phyloP scores from a whole-genome alignment of 768 basidiomycete genomes.

The Exidia glandulosa region DNA sequence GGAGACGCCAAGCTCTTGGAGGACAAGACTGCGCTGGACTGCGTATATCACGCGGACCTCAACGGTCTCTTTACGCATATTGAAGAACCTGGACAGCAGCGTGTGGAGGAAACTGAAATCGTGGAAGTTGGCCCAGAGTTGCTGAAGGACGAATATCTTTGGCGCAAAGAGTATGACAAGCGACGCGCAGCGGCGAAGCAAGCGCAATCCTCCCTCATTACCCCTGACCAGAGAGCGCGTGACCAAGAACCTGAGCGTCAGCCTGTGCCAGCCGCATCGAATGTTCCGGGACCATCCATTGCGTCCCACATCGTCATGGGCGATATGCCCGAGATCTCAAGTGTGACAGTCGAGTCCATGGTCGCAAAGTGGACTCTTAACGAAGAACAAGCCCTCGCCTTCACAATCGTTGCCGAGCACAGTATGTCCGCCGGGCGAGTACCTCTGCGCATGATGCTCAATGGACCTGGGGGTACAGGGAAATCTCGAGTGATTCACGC shows the following conservation, averaged over 20 bases:
- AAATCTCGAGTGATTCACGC: slow-evolving; percentile 15
- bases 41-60: slow-evolving; percentile 3
- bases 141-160: background rate
- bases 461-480: slow-evolving; percentile 15
- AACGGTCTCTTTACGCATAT: slow-evolving; percentile 2
- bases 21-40: slow-evolving; percentile 1
- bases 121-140: too few species aligned
- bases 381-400: slow-evolving; percentile 6
- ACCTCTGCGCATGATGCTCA: slow-evolving; percentile 10
- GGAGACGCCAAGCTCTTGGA: background rate
- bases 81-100: background rate
- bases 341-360: slow-evolving; percentile 11
- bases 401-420: slow-evolving; percentile 6
- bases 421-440: background rate
- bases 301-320: too few species aligned
- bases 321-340: background rate
- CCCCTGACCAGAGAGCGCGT: background rate
- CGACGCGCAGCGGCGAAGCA: slow-evolving; percentile 7
- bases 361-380: slow-evolving; percentile 14
- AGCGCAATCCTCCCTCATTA: background rate
- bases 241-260: background rate
- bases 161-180: slow-evolving; percentile 9
- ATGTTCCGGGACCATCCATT: too few species aligned
- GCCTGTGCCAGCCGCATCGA: too few species aligned
- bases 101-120: too few species aligned